phyloP scores from a whole-genome alignment of 106 monocot species.

The Iris macrosiphon region DNA sequence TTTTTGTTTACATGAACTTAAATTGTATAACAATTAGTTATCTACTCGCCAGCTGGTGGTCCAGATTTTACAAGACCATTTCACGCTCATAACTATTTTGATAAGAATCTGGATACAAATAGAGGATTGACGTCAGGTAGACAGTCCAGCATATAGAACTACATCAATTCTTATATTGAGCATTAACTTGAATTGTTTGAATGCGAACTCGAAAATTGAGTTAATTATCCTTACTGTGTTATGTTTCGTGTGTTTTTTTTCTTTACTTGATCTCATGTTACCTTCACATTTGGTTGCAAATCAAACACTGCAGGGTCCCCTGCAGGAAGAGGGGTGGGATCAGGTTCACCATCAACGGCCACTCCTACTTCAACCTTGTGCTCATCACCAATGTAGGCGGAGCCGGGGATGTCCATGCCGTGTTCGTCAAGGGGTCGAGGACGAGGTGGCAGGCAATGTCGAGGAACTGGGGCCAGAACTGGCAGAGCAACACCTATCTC shows the following conservation, averaged over 20 bases:
- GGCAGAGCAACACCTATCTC: conserved; percentile 46
- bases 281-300: neutral
- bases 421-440: conserved; percentile 37
- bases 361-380: conserved; percentile 67
- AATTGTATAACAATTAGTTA: too few relatives aligned
- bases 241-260: neutral
- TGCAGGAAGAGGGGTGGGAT: conserved; percentile 56
- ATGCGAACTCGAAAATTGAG: neutral
- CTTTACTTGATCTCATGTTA: neutral
- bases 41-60: too few relatives aligned
- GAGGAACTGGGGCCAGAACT: conserved; percentile 68
- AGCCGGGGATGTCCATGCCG: conserved; percentile 41
- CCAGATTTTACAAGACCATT: too few relatives aligned
- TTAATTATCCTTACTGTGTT: neutral
- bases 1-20: too few relatives aligned
- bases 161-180: too few relatives aligned
- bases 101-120: too few relatives aligned
- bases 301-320: conserved; percentile 23
- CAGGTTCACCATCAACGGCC: conserved; percentile 59
- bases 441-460: conserved; percentile 58
- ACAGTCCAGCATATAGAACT: too few relatives aligned
- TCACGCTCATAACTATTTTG: too few relatives aligned
- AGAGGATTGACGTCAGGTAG: too few relatives aligned
- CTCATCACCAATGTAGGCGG: conserved; percentile 56
- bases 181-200: too few relatives aligned